Base-by-base conservation (phyloP, 352 stramenopile species). In the Elongisporangium prolatum region DNA sequence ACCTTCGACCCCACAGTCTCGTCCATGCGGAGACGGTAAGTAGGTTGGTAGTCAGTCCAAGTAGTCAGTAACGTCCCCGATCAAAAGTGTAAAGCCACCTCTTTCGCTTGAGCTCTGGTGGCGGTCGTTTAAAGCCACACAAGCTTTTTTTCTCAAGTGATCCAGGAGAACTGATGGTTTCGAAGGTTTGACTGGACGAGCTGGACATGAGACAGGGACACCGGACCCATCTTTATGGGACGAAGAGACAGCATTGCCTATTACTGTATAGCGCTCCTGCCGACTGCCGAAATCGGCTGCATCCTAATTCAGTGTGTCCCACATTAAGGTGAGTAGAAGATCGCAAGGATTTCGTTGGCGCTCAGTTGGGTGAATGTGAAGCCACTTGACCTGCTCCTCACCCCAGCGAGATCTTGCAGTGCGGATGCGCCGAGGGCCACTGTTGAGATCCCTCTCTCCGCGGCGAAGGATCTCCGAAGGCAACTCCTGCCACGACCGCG, bases 1-100 rank as follows among this genome's bases (percentile, higher is more conserved):
- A 82, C 81, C 10, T 91, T 91, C 59, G 76, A 91, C 56, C 79
- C 81, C 17, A 88, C 76, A 34, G 74, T 77, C 47, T 81, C 71
- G 22, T 83, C 69, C 17, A 81, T 84, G 74, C 70, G 75, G 17
- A 37, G 65, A 60, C 44, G 61, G 28, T 56, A 50, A 16, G 21
- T 58, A 18, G 48, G 37, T n/a, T n/a, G n/a, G n/a, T 21, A 57
- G 21, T 58, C 34, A 44, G 34, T 44, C 34, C 50, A 75, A 73
- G 57, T 51, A 57, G 63, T 71, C 62, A 72, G 48, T 25, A 25
- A 9, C 48, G 48, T 22, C 8, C 48, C 48, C n/a, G 48, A 24
- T 1, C n/a, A 44, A 44, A 5, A 44, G 2, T 44, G 11, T 44
- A 44, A 44, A 7, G 10, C 34, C 34, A 44, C 5, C 8, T 11